Percentiles rank a stretch among this genome's conserved stretches.
Evolutionary conservation across 805 yeast genomes (phyloP).

Genomic region (Candida ortonii): DNA sequence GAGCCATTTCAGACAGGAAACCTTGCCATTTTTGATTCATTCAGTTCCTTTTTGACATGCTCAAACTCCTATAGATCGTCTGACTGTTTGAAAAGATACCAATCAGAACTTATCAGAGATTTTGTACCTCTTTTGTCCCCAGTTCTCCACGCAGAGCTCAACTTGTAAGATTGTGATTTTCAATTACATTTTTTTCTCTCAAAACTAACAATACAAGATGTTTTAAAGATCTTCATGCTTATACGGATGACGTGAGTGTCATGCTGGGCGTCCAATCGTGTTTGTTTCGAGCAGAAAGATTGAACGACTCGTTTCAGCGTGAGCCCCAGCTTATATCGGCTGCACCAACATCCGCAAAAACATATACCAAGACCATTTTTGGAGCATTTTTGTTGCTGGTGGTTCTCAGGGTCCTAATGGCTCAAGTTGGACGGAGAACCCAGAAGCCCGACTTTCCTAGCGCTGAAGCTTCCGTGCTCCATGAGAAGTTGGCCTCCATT

Average conservation of each 20-base stretch:
- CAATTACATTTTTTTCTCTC: neutral
- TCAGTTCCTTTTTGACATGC: slow-evolving; percentile 13
- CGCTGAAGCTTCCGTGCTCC: neutral
- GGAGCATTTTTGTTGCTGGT: too few species aligned
- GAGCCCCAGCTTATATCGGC: too few species aligned
- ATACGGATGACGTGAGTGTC: slow-evolving; percentile 9
- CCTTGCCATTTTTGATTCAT: slow-evolving; percentile 2
- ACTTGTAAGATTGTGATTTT: slow-evolving; percentile 7
- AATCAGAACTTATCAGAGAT: slow-evolving; percentile 12
- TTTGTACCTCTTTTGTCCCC: slow-evolving; percentile 12
- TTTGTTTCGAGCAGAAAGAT: slow-evolving; percentile 14
- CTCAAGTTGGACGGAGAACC: too few species aligned
- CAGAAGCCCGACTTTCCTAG: too few species aligned
- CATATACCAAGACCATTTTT: too few species aligned
- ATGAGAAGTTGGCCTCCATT: slow-evolving; percentile 3
- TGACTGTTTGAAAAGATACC: slow-evolving; percentile 15
- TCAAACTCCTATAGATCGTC: slow-evolving; percentile 14
- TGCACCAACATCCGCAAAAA: too few species aligned
- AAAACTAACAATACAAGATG: slow-evolving; percentile 10
- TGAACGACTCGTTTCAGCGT: slow-evolving; percentile 9
- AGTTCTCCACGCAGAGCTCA: slow-evolving; percentile 14
- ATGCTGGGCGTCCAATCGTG: slow-evolving; percentile 18
- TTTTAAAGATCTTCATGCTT: slow-evolving; percentile 8
- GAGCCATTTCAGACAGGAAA: neutral
- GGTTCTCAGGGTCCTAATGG: too few species aligned